Base-by-base conservation (phyloP, 805 yeast species). In the Myxozyma neotropica region DNA sequence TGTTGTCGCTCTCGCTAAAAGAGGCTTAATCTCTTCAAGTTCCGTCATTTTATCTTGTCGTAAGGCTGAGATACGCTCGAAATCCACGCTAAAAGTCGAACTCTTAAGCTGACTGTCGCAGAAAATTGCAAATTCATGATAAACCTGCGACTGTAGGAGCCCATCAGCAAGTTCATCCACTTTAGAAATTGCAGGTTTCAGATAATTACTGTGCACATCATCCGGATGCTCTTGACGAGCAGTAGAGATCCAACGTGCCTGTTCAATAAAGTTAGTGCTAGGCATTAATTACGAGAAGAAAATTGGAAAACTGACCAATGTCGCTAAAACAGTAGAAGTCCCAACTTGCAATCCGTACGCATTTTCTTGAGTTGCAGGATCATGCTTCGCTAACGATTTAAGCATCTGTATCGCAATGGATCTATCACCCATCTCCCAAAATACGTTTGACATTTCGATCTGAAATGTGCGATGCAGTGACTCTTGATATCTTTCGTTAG, bases 201-300 rank as follows among this genome's bases (percentile, higher is more conserved):
- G 83, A 68, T 86, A 86, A 4, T 78, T 75, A 0, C 74, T 72
- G 80, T 85, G 79, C 1, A 92, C 83, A 2, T 74, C 74, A 0
- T 80, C 76, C 0, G 90, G 82, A 10, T 85, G 77, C 58, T 86
- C 95, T 61, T 85, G 86, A 38, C 87, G 80, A 0, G 95, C 87
- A 48, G 79, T 81, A 0, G 89, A 79, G 36, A 83, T 73, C 97
- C 97, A 91, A 48, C 81, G 78, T 0, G 85, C 77, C 65, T 74
- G 51, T 4, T 38, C n/a, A 26, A n/a, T 7, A 17, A 29, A 35
- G 46, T 51, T 38, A 36, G 40, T n/a, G 6, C 24, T 4, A 27
- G 21, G 27, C 26, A n/a, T 5, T n/a, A 27, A 17, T 6, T 19
- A 21, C 31, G 24, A 17, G 29, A 48, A 38, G 43, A 15, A 19